Conservation (phyloP, 2,329 filamentous ascomycete species). For the Fusarium sp. region DNA sequence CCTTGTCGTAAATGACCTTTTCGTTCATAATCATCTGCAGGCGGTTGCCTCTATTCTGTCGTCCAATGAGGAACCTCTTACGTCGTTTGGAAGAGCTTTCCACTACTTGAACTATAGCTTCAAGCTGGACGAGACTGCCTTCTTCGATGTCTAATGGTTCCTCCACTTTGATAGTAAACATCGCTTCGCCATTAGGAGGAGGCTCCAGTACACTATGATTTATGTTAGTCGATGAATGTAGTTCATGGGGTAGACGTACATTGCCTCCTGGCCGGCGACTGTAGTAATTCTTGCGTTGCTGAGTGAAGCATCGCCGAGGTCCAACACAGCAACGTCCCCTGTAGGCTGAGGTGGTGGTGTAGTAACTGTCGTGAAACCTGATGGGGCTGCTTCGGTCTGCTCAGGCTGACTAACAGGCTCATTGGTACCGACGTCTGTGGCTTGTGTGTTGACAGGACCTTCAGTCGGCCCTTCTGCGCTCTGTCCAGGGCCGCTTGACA, state of each 20-base stretch:
- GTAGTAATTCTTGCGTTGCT: neutral
- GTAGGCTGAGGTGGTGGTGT: neutral
- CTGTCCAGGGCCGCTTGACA: fast-evolving
- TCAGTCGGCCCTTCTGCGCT: neutral
- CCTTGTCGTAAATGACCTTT: neutral
- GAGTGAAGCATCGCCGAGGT: neutral
- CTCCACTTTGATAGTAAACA: neutral
- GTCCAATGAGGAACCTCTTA: neutral
- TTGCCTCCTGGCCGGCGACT: neutral
- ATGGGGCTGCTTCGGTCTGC: neutral
- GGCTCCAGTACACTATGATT: neutral
- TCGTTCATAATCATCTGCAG: constrained; percentile 4
- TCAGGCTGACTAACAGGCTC: neutral
- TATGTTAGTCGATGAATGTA: neutral
- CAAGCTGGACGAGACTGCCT: neutral
- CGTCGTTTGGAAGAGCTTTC: neutral
- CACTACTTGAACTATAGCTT: neutral
- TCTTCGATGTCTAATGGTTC: neutral
- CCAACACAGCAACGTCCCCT: neutral
- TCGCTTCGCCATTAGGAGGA: neutral
- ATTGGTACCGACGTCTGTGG: neutral
- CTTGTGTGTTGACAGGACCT: neutral
- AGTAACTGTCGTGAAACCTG: neutral
- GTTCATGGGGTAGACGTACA: neutral
- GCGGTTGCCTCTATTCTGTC: neutral